Conservation (phyloP, 2,329 filamentous ascomycete genomes). For the Claviceps capensis region DNA sequence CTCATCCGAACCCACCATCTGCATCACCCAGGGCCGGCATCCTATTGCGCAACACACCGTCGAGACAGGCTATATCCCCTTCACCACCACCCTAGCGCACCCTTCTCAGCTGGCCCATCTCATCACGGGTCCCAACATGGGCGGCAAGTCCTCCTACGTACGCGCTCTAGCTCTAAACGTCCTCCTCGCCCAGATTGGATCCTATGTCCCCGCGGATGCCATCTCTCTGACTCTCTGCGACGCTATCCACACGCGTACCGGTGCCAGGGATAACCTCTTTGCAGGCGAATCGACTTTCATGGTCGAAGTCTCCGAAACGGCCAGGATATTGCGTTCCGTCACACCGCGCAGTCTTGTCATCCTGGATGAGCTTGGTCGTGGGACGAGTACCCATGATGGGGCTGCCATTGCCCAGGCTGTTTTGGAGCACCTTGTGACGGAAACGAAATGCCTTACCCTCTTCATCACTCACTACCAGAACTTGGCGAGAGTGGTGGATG, state of each 20-base stretch:
- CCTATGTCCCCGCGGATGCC: slow-evolving; percentile 72
- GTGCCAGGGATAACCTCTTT: slow-evolving; percentile 91
- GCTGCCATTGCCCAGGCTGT: slow-evolving; percentile 92
- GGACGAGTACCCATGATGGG: slow-evolving; percentile 89
- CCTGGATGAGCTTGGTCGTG: slow-evolving; percentile 85
- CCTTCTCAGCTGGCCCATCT: slow-evolving; percentile 60
- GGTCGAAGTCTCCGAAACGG: slow-evolving; percentile 91
- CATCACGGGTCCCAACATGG: slow-evolving; percentile 97
- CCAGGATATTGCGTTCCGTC: slow-evolving; percentile 78
- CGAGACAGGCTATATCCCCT: slow-evolving; percentile 79
- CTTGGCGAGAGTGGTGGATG: slow-evolving; percentile 55
- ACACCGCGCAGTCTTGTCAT: slow-evolving; percentile 77
- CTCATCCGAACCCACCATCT: slow-evolving; percentile 48
- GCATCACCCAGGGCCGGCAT: slow-evolving; percentile 56
- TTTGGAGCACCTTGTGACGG: slow-evolving; percentile 65
- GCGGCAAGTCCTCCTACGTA: slow-evolving; percentile 95
- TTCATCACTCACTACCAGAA: slow-evolving; percentile 98
- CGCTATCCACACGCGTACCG: slow-evolving; percentile 90
- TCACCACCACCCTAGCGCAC: slow-evolving; percentile 61
- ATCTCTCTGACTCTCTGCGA: slow-evolving; percentile 72
- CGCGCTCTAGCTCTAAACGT: slow-evolving; percentile 81
- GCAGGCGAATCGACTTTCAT: slow-evolving; percentile 93
- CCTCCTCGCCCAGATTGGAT: slow-evolving; percentile 90
- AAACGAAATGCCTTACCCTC: slow-evolving; percentile 64
- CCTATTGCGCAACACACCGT: slow-evolving; percentile 92